Evolutionary conservation across 2,329 filamentous ascomycete genomes (phyloP).

Genomic region (Daldinia sp.): DNA sequence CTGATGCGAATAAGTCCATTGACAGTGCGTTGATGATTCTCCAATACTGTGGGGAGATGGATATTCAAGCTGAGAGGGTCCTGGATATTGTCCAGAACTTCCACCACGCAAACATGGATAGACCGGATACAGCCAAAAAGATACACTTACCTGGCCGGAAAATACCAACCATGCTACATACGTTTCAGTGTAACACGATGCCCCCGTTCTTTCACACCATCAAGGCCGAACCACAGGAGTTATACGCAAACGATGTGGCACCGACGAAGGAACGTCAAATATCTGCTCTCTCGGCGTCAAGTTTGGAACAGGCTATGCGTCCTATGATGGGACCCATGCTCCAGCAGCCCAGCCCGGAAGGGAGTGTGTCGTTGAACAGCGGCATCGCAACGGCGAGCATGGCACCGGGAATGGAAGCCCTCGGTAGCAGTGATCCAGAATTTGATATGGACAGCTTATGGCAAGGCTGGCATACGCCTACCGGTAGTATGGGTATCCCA

Average conservation of each 20-base stretch:
- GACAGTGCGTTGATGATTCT: constrained; percentile 62
- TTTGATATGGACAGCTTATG: constrained; percentile 56
- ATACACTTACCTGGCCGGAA: constrained; percentile 47
- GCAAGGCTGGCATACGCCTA: constrained; percentile 43
- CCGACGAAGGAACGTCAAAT: constrained; percentile 38
- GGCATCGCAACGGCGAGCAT: constrained; percentile 41
- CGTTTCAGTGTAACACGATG: constrained; percentile 47
- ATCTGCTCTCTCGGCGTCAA: constrained; percentile 23
- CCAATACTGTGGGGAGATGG: constrained; percentile 60
- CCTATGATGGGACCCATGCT: constrained; percentile 46
- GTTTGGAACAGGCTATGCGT: constrained; percentile 33
- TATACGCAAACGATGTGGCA: constrained; percentile 30
- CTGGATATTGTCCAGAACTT: constrained; percentile 65
- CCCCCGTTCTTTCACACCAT: constrained; percentile 47
- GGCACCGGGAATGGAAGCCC: constrained; percentile 43
- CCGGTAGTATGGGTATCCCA: constrained; percentile 23
- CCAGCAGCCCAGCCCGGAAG: constrained; percentile 52
- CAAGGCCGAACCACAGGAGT: constrained; percentile 33
- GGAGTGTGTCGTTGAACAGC: constrained; percentile 46
- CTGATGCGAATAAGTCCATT: constrained; percentile 57
- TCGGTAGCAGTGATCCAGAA: constrained; percentile 50
- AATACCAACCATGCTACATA: constrained; percentile 48
- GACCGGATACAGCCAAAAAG: constrained; percentile 44
- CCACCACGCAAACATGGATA: constrained; percentile 55
- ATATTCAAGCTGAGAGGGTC: constrained; percentile 63